These are phyloP conservation scores for Neobulgaria alba DNA, from an alignment of 2,329 filamentous ascomycete genomes.

Conservation along the genomic window DNA sequence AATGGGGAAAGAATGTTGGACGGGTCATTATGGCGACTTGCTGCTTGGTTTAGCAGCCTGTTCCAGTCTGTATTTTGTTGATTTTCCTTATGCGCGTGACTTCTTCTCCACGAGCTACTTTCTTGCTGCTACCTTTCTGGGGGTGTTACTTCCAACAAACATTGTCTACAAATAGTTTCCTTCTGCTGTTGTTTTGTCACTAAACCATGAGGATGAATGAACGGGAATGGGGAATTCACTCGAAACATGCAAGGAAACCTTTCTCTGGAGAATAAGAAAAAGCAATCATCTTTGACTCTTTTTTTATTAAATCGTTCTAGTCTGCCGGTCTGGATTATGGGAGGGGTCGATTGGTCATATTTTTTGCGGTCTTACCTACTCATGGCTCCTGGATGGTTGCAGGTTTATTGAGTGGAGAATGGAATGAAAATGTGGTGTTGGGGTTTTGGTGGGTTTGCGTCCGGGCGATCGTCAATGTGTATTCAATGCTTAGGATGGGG, in stretches of 20 bases:
- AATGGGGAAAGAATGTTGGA: not conserved
- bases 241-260: not conserved
- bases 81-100: not conserved
- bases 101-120: not conserved
- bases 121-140: not conserved
- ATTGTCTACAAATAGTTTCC: not conserved
- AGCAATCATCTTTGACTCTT: not conserved
- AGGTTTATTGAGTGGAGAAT: too few relatives aligned
- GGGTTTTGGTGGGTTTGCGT: not conserved
- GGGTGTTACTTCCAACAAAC: not conserved
- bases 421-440: not conserved
- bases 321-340: too few relatives aligned
- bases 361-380: not conserved
- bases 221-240: too few relatives aligned
- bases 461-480: not conserved
- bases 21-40: not conserved
- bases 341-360: not conserved
- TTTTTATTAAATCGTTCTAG: too few relatives aligned
- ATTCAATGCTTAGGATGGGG: not conserved
- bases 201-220: too few relatives aligned
- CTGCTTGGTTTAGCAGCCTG: not conserved
- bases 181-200: not conserved
- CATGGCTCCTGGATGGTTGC: too few relatives aligned
- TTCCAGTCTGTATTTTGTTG: not conserved
- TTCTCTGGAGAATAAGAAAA: not conserved